Percentiles rank a stretch among this genome's conserved stretches.
These are phyloP conservation scores for Leptomonas pyrrhocoris DNA, from an alignment of 208 protist species.

Conservation along the genomic window DNA sequence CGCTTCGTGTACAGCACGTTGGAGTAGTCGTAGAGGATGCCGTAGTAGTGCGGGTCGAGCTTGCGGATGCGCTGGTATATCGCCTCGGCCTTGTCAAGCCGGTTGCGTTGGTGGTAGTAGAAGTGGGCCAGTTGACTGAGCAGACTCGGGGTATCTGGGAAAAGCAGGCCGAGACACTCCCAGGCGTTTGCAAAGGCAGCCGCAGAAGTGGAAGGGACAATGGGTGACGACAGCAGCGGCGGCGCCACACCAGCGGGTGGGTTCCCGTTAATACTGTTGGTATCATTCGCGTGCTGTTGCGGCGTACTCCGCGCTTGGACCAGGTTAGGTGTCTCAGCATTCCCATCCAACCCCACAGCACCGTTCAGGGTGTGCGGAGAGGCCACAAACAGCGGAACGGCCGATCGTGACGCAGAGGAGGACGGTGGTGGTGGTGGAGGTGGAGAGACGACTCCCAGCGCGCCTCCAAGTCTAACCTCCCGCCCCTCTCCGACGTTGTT, in stretches of 20 bases:
- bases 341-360: background rate
- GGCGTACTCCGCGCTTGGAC: too few relatives aligned
- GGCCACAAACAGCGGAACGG: slow-evolving; percentile 4
- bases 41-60: slow-evolving; percentile 91
- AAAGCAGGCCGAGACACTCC: slow-evolving; percentile 61
- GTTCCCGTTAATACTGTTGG: background rate
- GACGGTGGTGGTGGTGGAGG: too few relatives aligned
- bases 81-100: slow-evolving; percentile 75
- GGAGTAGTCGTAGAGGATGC: slow-evolving; percentile 94
- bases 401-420: background rate
- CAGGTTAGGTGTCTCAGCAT: too few relatives aligned
- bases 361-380: slow-evolving; percentile 7
- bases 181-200: slow-evolving; percentile 51
- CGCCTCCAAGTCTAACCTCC: background rate
- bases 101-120: slow-evolving; percentile 89
- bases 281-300: background rate
- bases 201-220: background rate
- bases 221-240: too few relatives aligned
- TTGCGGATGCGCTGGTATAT: slow-evolving; percentile 89
- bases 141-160: slow-evolving; percentile 77
- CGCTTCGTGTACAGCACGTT: slow-evolving; percentile 97
- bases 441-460: background rate
- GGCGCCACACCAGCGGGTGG: background rate
- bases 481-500: background rate
- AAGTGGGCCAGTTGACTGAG: slow-evolving; percentile 82